A percentile compares a stretch with the other conserved stretches of the same genome.
Evolutionary conservation across 1,284 basidiomycete genomes (phyloP).

Genomic region (Papiliotrema terrestris): DNA sequence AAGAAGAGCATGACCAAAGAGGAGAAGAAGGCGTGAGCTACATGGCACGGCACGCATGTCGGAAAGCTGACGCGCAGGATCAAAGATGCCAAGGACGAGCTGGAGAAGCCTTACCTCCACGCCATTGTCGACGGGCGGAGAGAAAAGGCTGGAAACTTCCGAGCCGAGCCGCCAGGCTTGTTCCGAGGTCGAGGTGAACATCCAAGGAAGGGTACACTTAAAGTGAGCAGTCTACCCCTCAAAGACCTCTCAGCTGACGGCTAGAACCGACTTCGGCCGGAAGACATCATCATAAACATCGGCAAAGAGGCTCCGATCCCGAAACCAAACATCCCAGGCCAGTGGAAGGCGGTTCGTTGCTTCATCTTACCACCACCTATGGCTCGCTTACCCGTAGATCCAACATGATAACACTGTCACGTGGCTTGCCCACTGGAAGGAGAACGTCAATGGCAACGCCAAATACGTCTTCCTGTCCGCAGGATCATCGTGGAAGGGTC

Average conservation of each 20-base stretch:
- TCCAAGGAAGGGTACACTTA: constrained; percentile 93
- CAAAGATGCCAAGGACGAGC: constrained; percentile 77
- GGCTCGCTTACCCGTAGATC: constrained; percentile 48
- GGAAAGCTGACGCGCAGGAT: constrained; percentile 37
- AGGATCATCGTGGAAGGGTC: constrained; percentile 89
- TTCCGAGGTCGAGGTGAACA: constrained; percentile 98
- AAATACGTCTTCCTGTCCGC: constrained; percentile 97
- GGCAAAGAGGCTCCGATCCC: constrained; percentile 70
- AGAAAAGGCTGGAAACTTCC: constrained; percentile 98
- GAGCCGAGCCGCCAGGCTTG: constrained; percentile 93
- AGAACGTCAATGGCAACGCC: constrained; percentile 85
- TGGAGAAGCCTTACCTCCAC: constrained; percentile 78
- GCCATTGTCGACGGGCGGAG: constrained; percentile 91
- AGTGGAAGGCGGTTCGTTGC: constrained; percentile 63
- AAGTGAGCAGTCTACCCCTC: constrained; percentile 56
- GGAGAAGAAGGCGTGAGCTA: constrained; percentile 71
- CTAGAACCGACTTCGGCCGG: constrained; percentile 79
- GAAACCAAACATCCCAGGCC: constrained; percentile 77
- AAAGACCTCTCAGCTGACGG: constrained; percentile 14
- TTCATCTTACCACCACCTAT: too few species aligned
- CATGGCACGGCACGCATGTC: not conserved
- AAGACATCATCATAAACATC: constrained; percentile 93
- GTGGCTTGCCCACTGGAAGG: constrained; percentile 96
- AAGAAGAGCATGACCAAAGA: constrained; percentile 82
- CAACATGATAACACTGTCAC: constrained; percentile 91